Conservation (phyloP, 768 basidiomycete genomes). For the Russula earlei region DNA sequence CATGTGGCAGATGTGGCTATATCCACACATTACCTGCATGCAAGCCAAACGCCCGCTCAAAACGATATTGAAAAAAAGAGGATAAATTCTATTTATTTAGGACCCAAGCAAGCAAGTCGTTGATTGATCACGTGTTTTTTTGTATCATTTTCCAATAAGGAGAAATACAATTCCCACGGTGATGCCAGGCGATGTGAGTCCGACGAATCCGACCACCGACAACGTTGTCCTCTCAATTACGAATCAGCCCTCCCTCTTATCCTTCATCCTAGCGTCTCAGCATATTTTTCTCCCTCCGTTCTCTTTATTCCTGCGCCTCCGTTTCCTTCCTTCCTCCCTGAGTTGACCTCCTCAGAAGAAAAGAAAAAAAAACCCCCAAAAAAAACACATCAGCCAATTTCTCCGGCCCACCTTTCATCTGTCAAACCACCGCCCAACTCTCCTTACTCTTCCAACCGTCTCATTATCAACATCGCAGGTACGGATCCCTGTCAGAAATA, state of each 20-base stretch:
- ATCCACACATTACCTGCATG: constrained; percentile 55
- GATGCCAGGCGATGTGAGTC: constrained; percentile 5
- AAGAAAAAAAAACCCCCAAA: background rate
- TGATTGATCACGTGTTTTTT: too few species aligned
- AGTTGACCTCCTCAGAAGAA: background rate
- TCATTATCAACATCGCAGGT: background rate
- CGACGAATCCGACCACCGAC: constrained; percentile 10
- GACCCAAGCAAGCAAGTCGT: too few species aligned
- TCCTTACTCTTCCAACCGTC: constrained; percentile 13
- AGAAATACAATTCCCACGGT: constrained; percentile 13
- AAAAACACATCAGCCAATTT: background rate
- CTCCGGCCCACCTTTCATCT: constrained; percentile 2
- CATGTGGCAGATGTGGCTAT: constrained; percentile 67
- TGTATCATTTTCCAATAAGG: too few species aligned
- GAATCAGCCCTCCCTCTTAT: background rate
- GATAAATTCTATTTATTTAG: too few species aligned
- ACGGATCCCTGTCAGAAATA: background rate
- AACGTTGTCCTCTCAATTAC: constrained; percentile 15
- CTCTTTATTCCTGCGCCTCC: background rate
- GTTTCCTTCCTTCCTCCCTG: background rate
- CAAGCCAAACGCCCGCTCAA: constrained; percentile 21
- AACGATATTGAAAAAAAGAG: too few species aligned
- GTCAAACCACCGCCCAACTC: constrained; percentile 7
- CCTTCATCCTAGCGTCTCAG: background rate
- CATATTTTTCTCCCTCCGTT: background rate